Conservation (phyloP, 352 stramenopile genomes). For the Globisporangium heterothallicum region DNA sequence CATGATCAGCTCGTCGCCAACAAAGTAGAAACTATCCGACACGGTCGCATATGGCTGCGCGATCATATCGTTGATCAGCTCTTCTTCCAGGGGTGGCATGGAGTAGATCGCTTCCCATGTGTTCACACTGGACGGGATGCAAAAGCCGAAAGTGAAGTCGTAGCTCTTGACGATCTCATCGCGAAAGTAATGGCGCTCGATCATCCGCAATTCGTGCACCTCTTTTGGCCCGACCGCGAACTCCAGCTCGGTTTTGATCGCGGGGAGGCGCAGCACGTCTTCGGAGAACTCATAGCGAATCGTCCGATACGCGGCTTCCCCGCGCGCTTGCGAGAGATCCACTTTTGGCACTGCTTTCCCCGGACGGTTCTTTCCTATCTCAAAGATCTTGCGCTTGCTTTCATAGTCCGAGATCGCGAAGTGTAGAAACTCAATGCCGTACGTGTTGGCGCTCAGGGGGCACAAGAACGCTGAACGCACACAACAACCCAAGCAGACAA, state of each 20-base stretch:
- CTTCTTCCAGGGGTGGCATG: slow-evolving; percentile 90
- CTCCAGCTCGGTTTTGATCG: slow-evolving; percentile 88
- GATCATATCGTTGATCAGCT: slow-evolving; percentile 94
- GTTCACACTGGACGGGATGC: slow-evolving; percentile 94
- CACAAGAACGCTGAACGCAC: slow-evolving; percentile 94
- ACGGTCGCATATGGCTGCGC: slow-evolving; percentile 91
- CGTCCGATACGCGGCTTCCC: slow-evolving; percentile 88
- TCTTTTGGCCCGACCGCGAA: slow-evolving; percentile 91
- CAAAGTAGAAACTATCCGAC: slow-evolving; percentile 96
- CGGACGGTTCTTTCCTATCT: slow-evolving; percentile 78
- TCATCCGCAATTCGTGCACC: slow-evolving; percentile 92
- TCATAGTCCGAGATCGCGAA: slow-evolving; percentile 95
- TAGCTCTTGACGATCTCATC: slow-evolving; percentile 94
- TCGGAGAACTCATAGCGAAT: slow-evolving; percentile 95
- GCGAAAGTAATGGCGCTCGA: slow-evolving; percentile 96
- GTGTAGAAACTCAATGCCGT: slow-evolving; percentile 94
- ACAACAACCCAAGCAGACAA: too few species aligned
- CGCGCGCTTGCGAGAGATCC: slow-evolving; percentile 74
- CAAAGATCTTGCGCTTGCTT: slow-evolving; percentile 93
- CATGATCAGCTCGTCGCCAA: slow-evolving; percentile 95
- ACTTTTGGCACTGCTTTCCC: slow-evolving; percentile 77
- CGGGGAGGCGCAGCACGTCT: slow-evolving; percentile 87
- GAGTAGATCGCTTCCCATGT: slow-evolving; percentile 95
- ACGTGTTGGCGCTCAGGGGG: slow-evolving; percentile 90
- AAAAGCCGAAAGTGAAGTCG: slow-evolving; percentile 96